phyloP scores from a whole-genome alignment of 164 flowering plant genomes.

The Annona cherimola region DNA sequence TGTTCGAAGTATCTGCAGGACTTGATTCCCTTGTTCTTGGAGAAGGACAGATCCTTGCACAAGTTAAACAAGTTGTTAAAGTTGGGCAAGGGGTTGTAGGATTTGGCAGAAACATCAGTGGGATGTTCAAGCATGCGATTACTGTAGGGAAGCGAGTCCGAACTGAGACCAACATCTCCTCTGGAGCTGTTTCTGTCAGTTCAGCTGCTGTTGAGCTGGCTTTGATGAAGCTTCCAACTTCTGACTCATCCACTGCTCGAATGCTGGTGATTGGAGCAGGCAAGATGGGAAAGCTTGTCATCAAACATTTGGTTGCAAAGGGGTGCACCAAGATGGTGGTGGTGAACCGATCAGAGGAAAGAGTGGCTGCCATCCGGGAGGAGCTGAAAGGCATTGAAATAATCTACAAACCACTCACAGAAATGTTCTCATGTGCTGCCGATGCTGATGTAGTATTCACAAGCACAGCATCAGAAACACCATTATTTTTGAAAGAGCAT shows the following conservation, averaged over 20 bases:
- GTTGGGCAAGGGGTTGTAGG: conserved; percentile 85
- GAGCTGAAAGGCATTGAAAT: conserved; percentile 74
- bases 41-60: conserved; percentile 96
- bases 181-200: conserved; percentile 97
- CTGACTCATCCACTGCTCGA: conserved; percentile 55
- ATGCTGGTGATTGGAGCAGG: conserved; percentile 95
- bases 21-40: conserved; percentile 95
- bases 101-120: conserved; percentile 86
- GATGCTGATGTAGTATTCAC: conserved; percentile 93
- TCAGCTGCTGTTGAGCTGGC: conserved; percentile 98
- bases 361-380: conserved; percentile 71
- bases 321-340: conserved; percentile 91
- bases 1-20: conserved; percentile 95
- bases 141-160: conserved; percentile 90
- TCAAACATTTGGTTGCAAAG: conserved; percentile 91
- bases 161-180: conserved; percentile 82
- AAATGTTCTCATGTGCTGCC: conserved; percentile 68
- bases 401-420: conserved; percentile 70
- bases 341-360: conserved; percentile 79
- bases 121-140: conserved; percentile 88
- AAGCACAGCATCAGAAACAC: conserved; percentile 89
- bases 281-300: conserved; percentile 98
- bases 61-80: conserved; percentile 92
- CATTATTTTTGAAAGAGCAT: conserved; percentile 62
- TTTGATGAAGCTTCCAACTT: conserved; percentile 77